A percentile compares a stretch with the other conserved stretches of the same genome.
phyloP scores from a whole-genome alignment of 345 rosid species.

The Brassica nigra region DNA sequence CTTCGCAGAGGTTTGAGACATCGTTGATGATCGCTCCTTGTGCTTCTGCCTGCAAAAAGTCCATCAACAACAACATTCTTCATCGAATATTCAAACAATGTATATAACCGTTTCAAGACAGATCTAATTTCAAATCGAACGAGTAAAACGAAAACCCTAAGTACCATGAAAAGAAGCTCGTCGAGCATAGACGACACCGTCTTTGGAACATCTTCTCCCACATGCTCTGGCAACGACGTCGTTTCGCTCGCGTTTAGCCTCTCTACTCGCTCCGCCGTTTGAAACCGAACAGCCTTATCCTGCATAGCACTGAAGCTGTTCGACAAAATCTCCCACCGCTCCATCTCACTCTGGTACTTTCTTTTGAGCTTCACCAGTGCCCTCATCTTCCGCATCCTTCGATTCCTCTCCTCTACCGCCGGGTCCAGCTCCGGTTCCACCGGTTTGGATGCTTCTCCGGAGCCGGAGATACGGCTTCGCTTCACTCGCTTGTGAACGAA shows the following conservation, averaged over 20 bases:
- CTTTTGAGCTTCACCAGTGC: conserved; percentile 55
- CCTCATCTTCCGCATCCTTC: conserved; percentile 49
- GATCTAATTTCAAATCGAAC: not conserved
- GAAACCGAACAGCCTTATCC: conserved; percentile 44
- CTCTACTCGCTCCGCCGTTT: conserved; percentile 27
- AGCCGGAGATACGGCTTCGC: conserved; percentile 39
- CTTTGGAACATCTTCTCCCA: conserved; percentile 19
- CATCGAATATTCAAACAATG: not conserved
- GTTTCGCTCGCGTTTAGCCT: conserved; percentile 28
- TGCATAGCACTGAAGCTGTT: conserved; percentile 56
- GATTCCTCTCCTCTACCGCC: conserved; percentile 48
- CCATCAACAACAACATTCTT: not conserved
- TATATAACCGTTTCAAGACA: not conserved
- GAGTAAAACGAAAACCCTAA: conserved; percentile 13
- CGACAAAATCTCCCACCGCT: conserved; percentile 66
- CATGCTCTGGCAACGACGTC: conserved; percentile 15
- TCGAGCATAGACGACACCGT: conserved; percentile 44
- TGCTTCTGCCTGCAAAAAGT: conserved; percentile 54
- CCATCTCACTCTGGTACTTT: conserved; percentile 62
- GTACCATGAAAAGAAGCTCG: conserved; percentile 68
- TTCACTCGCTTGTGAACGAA: conserved; percentile 74
- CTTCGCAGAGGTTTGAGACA: conserved; percentile 61
- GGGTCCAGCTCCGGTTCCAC: conserved; percentile 41
- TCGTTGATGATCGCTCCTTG: conserved; percentile 61
- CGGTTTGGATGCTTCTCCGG: conserved; percentile 29